These are phyloP conservation scores for Tricladium varicosporioides DNA, from an alignment of 2,329 filamentous ascomycete genomes.

Conservation along the genomic window DNA sequence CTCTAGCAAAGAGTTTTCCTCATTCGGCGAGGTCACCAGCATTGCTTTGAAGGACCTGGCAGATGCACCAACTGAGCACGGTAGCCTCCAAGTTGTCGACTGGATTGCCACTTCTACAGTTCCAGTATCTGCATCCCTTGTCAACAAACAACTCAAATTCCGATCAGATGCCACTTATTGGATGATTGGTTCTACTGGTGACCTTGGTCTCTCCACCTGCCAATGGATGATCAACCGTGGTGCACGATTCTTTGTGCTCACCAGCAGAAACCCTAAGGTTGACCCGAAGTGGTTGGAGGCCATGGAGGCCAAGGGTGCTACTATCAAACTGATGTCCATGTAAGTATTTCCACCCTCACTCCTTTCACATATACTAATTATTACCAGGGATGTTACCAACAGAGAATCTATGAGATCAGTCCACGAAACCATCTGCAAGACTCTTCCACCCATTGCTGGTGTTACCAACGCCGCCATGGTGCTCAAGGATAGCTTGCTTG, in stretches of 20 bases:
- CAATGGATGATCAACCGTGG: constrained; percentile 42
- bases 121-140: not conserved
- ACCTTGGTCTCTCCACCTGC: constrained; percentile 37
- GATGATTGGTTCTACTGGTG: constrained; percentile 29
- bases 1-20: not conserved
- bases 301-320: constrained; percentile 12
- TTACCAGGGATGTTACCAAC: constrained; percentile 6
- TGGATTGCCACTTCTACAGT: constrained; percentile 1
- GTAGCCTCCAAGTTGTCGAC: not conserved
- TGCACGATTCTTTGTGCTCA: constrained; percentile 37
- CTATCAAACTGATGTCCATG: constrained; percentile 14
- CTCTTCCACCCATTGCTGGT: constrained; percentile 36
- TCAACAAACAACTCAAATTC: constrained; percentile 4
- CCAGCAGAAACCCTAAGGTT: constrained; percentile 39
- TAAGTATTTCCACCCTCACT: constrained; percentile 27
- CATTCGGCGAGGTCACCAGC: not conserved
- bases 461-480: constrained; percentile 46
- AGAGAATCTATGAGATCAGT: not conserved
- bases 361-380: not conserved
- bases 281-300: constrained; percentile 30
- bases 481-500: constrained; percentile 37
- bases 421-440: constrained; percentile 4
- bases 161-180: constrained; percentile 32
- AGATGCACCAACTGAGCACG: not conserved
- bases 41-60: constrained; percentile 1